Percentiles rank a stretch among this genome's conserved stretches.
Evolutionary conservation across 169 alveolate genomes (phyloP).

Genomic region (Neospora caninum): DNA sequence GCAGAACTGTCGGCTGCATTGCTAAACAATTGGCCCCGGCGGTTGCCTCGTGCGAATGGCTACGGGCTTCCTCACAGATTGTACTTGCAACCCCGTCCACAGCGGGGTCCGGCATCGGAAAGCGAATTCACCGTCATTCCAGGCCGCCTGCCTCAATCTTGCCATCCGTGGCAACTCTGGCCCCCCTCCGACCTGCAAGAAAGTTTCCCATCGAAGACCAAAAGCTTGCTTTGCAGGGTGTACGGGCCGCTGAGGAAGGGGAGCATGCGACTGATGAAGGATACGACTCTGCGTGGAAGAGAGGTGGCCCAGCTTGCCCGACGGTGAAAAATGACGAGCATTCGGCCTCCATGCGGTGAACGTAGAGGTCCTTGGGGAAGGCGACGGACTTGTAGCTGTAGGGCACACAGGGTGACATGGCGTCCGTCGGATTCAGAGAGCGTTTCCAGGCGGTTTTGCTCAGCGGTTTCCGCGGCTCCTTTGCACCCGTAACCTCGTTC

Average conservation of each 20-base stretch:
- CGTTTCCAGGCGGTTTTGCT: not conserved
- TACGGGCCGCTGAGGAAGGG: not conserved
- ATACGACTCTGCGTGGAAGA: not conserved
- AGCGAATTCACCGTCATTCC: too few species aligned
- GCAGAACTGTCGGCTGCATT: too few species aligned
- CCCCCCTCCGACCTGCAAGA: not conserved
- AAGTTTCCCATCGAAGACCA: not conserved
- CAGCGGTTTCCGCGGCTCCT: not conserved
- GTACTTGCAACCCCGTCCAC: too few species aligned
- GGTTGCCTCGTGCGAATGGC: too few species aligned
- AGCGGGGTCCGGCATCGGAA: too few species aligned
- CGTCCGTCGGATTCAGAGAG: not conserved
- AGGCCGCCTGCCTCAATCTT: too few species aligned
- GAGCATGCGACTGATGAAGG: not conserved
- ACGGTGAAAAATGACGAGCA: slow-evolving; percentile 55
- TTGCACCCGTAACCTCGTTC: too few species aligned
- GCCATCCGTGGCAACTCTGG: too few species aligned
- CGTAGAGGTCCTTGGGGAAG: slow-evolving; percentile 59
- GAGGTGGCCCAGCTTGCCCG: slow-evolving; percentile 36
- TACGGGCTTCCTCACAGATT: too few species aligned
- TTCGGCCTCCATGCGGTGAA: slow-evolving; percentile 56
- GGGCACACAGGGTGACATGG: not conserved
- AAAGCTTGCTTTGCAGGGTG: not conserved
- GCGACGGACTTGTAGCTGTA: slow-evolving; percentile 50
- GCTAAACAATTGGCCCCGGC: too few species aligned